phyloP scores from a whole-genome alignment of 768 basidiomycete species.

The Podaxis sp. region DNA sequence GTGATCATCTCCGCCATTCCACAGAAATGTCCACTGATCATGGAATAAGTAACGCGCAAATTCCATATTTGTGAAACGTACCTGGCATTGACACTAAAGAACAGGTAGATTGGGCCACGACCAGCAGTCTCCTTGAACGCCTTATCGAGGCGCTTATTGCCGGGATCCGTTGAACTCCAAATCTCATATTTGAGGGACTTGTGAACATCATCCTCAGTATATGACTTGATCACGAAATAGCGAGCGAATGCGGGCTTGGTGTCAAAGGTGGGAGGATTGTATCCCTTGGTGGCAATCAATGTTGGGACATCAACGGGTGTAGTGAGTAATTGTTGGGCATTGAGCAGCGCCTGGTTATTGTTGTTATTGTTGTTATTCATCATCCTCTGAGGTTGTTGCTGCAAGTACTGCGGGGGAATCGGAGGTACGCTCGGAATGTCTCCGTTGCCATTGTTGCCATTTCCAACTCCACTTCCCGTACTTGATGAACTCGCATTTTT shows the following conservation, averaged over 20 bases:
- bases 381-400: slow-evolving; percentile 47
- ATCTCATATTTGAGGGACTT: slow-evolving; percentile 98
- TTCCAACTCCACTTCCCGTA: slow-evolving; percentile 29
- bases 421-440: slow-evolving; percentile 65
- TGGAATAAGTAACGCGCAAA: neutral
- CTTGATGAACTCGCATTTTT: slow-evolving; percentile 34
- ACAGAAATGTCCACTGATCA: slow-evolving; percentile 87
- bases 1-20: slow-evolving; percentile 99
- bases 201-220: slow-evolving; percentile 98
- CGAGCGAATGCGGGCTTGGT: slow-evolving; percentile 78
- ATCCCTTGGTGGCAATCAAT: slow-evolving; percentile 85
- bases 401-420: slow-evolving; percentile 72
- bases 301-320: slow-evolving; percentile 84
- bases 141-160: slow-evolving; percentile 95
- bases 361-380: slow-evolving; percentile 19
- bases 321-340: slow-evolving; percentile 44
- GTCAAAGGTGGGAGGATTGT: slow-evolving; percentile 87
- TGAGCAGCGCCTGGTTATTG: slow-evolving; percentile 27
- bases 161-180: slow-evolving; percentile 96
- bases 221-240: slow-evolving; percentile 98
- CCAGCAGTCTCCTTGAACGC: slow-evolving; percentile 95
- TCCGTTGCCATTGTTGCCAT: slow-evolving; percentile 28
- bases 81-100: slow-evolving; percentile 95
- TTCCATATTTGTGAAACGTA: slow-evolving; percentile 32
- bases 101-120: slow-evolving; percentile 93